Evolutionary conservation across 1,139 yeast genomes (phyloP), one percentile per base, ranked within the genome.

Genomic region (Kodamaea fungicola): DNA sequence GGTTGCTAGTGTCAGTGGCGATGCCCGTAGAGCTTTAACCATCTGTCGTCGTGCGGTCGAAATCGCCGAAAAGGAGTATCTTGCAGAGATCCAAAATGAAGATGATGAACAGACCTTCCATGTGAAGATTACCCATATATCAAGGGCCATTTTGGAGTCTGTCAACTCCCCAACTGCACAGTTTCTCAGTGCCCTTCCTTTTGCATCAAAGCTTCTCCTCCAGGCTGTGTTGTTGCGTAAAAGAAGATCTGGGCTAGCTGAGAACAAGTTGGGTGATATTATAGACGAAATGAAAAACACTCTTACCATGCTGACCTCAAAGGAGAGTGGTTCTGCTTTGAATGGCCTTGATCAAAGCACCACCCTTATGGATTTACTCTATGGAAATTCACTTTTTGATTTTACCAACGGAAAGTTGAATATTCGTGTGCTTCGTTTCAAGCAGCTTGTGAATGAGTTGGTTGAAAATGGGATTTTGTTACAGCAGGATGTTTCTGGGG

Each of bases 1-100:
- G 59, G 95, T 92, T 31, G 96, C 97, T 6, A 82, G 95, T 62
- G 97, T 92, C 4, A 85, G 94, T 58, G 98, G 99, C 40, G 99
- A 92, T 66, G 98, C 97, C 2, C 72, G 99, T 51, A 71, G 97
- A 46, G 97, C 96, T 0, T 66, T 94, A 39, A 86, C 86, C 42
- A 86, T 92, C 10, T 86, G 96, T 54, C 74, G 94, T 31, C 67
- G 97, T 42, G 97, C 97, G 0, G 86, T 90, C 6, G 97, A 89
- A 55, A 69, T 90, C 28, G 96, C 97, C 0, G 95, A 86, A 51
- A 60, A 60, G 40, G 80, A 78, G 42, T 78, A 68, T 45, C 59
- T 59, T 48, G 32, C 35, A 12, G 60, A 59, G 26, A 39, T 12
- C 8, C 30, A 41, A 40, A 45, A 27, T 1, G 13, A 32, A 19